Evolutionary conservation across 139 green algal species (phyloP), one percentile per base, ranked within the genome.

Genomic region (Tetraselmis chui): DNA sequence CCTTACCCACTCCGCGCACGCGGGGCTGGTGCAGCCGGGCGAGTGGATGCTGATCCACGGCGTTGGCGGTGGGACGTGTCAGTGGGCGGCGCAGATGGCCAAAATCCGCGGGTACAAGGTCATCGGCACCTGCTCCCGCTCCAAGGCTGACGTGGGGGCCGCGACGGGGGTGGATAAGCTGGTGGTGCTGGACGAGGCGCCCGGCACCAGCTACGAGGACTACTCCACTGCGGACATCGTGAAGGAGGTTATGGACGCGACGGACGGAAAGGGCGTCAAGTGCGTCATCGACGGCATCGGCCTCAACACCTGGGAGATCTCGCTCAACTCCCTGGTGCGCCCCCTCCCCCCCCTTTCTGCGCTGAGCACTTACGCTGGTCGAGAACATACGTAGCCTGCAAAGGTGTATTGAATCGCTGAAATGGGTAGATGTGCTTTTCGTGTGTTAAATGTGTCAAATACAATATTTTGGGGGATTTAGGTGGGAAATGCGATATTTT

Each of bases 11-110:
- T 67, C 26, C 30, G 81, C 81, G 81, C 81, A 85, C 81, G 81
- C 81, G 75, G 31, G 45, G 24, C 77, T 85, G 27, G 31, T 81
- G 25, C 81, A 85, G 76, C 81, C 81, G 24, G 81, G 81, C 31
- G 81, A 85, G 76, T 85, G 81, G 81, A 85, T 85, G 81, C 76
- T 85, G 27, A 85, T 85, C 32, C 81, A 85, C 81, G 81, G 81
- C 31, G 78, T 78, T 26, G 81, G 81, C 26, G 31, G 27, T 28
- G 81, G 81, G 2, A 85, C 81, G 23, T 85, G 81, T 76, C 81
- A 85, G 58, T 85, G 81, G 81, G 81, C 81, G 30, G 76, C 76
- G 31, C 81, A 85, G 77, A 85, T 85, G 81, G 81, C 81, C 2
- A 85, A 85, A 76, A 59, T 85, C 5, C 76, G 76, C 25, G 81